These are phyloP conservation scores for Arthonia radiata DNA, from an alignment of 495 filamentous ascomycete genomes.

Conservation along the genomic window DNA sequence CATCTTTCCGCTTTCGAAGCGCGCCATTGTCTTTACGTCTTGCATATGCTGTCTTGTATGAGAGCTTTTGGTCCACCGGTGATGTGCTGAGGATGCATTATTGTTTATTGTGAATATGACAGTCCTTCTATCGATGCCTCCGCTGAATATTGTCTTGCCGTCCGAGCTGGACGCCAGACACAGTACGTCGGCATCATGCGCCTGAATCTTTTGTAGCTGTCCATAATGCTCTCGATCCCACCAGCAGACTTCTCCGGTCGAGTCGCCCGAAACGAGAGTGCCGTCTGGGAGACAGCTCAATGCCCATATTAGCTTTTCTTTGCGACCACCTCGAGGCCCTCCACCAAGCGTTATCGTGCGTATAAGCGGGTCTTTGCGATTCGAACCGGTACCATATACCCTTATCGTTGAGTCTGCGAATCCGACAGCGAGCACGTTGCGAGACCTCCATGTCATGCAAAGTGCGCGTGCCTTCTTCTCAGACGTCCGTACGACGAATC, in stretches of 20 bases:
- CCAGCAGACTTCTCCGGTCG: conserved; percentile 72
- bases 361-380: conserved; percentile 44
- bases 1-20: conserved; percentile 48
- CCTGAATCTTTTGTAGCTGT: conserved; percentile 56
- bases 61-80: conserved; percentile 55
- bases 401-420: conserved; percentile 83
- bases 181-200: conserved; percentile 74
- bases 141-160: conserved; percentile 67
- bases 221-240: conserved; percentile 86
- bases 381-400: conserved; percentile 69
- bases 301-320: conserved; percentile 77
- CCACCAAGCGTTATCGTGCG: conserved; percentile 66
- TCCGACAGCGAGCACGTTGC: conserved; percentile 60
- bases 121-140: conserved; percentile 73
- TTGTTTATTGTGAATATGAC: conserved; percentile 41
- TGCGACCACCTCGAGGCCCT: conserved; percentile 46
- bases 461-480: conserved; percentile 66
- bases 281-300: conserved; percentile 68
- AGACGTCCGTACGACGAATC: conserved; percentile 41
- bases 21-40: conserved; percentile 87
- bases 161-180: conserved; percentile 57
- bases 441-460: conserved; percentile 69
- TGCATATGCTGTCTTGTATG: conserved; percentile 67
- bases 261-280: conserved; percentile 83
- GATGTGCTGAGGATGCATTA: conserved; percentile 29